A percentile compares a stretch with the other conserved stretches of the same genome.
phyloP scores from a whole-genome alignment of 129 eudicot species.

The Saposhnikovia divaricata region DNA sequence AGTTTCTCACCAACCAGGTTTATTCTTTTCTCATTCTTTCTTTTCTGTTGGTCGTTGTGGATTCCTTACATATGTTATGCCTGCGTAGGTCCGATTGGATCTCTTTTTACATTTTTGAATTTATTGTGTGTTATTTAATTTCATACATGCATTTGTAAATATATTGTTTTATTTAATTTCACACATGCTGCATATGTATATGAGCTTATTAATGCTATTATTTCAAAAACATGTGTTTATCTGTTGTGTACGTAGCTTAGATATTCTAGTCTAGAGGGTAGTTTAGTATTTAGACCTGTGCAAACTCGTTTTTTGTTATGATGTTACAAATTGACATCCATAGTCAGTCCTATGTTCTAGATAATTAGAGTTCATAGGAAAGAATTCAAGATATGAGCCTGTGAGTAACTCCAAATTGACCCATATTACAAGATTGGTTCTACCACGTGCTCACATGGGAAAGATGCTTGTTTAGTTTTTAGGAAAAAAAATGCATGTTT shows the following conservation, averaged over 20 bases:
- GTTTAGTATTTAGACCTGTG: background rate
- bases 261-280: background rate
- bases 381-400: no score
- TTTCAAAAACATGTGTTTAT: no score
- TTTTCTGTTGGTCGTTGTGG: background rate
- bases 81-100: no score
- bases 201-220: background rate
- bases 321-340: background rate
- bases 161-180: background rate
- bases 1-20: constrained; percentile 63
- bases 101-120: background rate
- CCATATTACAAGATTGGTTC: no score
- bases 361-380: no score
- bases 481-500: no score
- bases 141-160: background rate
- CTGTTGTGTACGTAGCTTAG: no score
- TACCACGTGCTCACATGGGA: no score
- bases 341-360: background rate
- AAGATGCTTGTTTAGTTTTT: no score
- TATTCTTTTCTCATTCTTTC: background rate
- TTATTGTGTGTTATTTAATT: no score
- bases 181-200: background rate
- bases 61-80: background rate
- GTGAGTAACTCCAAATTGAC: no score
- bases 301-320: background rate